phyloP scores from a whole-genome alignment of 371 early-diverging fungal genomes.

The Syncephalastrum monosporum region DNA sequence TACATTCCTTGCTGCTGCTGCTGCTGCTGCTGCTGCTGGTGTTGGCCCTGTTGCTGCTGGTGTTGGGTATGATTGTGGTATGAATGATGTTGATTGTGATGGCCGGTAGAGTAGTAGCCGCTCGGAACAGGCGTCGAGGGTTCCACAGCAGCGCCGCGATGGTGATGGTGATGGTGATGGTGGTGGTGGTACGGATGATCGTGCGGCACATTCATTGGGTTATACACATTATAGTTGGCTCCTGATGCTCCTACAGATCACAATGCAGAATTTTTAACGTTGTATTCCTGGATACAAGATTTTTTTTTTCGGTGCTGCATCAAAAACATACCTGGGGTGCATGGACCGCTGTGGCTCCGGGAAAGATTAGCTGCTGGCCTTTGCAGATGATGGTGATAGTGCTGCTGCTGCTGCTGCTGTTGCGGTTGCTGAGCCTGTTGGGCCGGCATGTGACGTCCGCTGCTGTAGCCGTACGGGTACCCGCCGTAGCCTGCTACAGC shows the following conservation, averaged over 20 bases:
- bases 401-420: slow-evolving; percentile 7
- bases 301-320: slow-evolving; percentile 2
- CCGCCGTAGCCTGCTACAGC: slow-evolving; percentile 10
- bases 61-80: slow-evolving; percentile 1
- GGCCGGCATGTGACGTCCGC: slow-evolving; percentile 6
- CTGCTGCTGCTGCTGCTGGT: not conserved
- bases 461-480: slow-evolving; percentile 8
- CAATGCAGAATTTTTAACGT: slow-evolving; percentile 6
- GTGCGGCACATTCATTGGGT: slow-evolving; percentile 3
- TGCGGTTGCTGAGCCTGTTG: slow-evolving; percentile 7
- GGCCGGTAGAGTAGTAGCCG: slow-evolving; percentile 5
- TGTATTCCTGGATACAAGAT: not conserved
- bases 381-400: slow-evolving; percentile 12
- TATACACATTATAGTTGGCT: slow-evolving; percentile 14
- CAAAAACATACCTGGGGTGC: slow-evolving; percentile 9
- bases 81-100: slow-evolving; percentile 3
- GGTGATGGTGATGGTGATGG: slow-evolving; percentile 11
- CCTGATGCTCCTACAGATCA: slow-evolving; percentile 3
- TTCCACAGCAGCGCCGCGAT: slow-evolving; percentile 9
- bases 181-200: slow-evolving; percentile 15
- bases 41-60: not conserved
- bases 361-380: slow-evolving; percentile 11
- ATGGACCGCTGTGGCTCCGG: slow-evolving; percentile 14
- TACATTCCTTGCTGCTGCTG: slow-evolving; percentile 5
- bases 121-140: slow-evolving; percentile 8